These are phyloP conservation scores for Termitomyces sp. DNA, from an alignment of 768 basidiomycete species.

Conservation along the genomic window DNA sequence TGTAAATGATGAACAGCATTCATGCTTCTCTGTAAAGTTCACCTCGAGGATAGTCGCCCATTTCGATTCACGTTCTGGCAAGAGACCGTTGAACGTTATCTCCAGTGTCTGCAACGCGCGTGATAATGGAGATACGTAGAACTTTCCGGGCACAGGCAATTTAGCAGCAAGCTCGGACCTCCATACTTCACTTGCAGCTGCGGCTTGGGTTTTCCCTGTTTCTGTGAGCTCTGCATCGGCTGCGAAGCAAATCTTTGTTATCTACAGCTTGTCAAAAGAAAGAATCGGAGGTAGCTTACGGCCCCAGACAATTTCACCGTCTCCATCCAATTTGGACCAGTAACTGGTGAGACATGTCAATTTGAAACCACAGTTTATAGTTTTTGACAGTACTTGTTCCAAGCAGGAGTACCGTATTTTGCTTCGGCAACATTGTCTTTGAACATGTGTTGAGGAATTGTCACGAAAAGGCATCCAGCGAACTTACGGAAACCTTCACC, in stretches of 20 bases:
- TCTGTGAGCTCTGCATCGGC: slow-evolving; percentile 65
- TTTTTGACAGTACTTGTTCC: slow-evolving; percentile 48
- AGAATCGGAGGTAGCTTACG: slow-evolving; percentile 38
- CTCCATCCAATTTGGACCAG: slow-evolving; percentile 60
- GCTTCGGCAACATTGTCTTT: slow-evolving; percentile 63
- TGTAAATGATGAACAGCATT: not conserved
- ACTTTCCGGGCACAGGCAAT: slow-evolving; percentile 48
- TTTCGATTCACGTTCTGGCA: not conserved
- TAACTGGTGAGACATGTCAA: slow-evolving; percentile 29
- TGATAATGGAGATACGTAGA: slow-evolving; percentile 61
- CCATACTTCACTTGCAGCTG: slow-evolving; percentile 41
- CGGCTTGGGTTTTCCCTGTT: slow-evolving; percentile 53
- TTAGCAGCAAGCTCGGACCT: slow-evolving; percentile 33
- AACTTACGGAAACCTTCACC: slow-evolving; percentile 69
- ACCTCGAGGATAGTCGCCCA: slow-evolving; percentile 4
- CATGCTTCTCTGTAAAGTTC: not conserved
- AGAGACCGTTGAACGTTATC: slow-evolving; percentile 40
- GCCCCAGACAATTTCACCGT: slow-evolving; percentile 68
- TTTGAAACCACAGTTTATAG: not conserved
- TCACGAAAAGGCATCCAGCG: not conserved
- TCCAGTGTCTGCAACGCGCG: slow-evolving; percentile 55
- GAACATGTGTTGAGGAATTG: not conserved
- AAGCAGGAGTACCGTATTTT: slow-evolving; percentile 53
- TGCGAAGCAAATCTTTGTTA: slow-evolving; percentile 15
- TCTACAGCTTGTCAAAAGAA: not conserved